Conservation (phyloP, 257 asterid genomes). For the Jacaranda copaia region DNA sequence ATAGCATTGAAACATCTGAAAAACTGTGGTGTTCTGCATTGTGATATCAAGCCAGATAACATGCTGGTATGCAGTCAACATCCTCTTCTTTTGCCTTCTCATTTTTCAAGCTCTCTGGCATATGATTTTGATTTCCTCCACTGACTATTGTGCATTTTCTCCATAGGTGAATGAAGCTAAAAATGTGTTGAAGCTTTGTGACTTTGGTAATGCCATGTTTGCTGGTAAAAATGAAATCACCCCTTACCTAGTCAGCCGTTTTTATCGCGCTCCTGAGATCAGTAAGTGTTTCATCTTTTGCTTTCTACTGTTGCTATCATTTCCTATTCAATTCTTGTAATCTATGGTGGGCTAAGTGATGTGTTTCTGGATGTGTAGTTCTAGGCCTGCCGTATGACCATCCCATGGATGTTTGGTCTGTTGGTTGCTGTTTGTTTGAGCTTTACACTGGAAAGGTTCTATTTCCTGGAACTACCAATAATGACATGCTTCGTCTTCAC, state of each 20-base stretch:
- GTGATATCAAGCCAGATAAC: conserved; percentile 98
- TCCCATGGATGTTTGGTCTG: conserved; percentile 98
- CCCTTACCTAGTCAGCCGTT: conserved; percentile 98
- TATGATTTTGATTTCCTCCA: conserved; percentile 10
- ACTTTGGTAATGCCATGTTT: conserved; percentile 99
- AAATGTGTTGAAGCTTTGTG: conserved; percentile 91
- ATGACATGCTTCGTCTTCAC: conserved; percentile 99
- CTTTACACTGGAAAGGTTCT: conserved; percentile 94
- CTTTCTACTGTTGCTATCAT: neutral
- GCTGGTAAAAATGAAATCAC: conserved; percentile 98
- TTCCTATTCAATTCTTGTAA: neutral
- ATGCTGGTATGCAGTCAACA: conserved; percentile 75
- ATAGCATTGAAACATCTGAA: conserved; percentile 89
- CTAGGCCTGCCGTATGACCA: conserved; percentile 93
- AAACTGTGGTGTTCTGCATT: conserved; percentile 97
- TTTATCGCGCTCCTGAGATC: conserved; percentile 99
- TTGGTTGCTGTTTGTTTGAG: conserved; percentile 98
- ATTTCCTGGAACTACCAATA: conserved; percentile 90
- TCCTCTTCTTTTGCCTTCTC: conserved; percentile 25
- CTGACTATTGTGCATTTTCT: conserved; percentile 30
- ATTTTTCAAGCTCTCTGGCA: neutral
- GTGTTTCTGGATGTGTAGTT: conserved; percentile 53
- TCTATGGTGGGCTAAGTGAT: conserved; percentile 24
- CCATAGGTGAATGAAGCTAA: conserved; percentile 92
- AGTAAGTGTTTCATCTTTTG: conserved; percentile 58